Conservation (phyloP, 371 early-diverging fungal genomes). For the Batkoa obscura region DNA sequence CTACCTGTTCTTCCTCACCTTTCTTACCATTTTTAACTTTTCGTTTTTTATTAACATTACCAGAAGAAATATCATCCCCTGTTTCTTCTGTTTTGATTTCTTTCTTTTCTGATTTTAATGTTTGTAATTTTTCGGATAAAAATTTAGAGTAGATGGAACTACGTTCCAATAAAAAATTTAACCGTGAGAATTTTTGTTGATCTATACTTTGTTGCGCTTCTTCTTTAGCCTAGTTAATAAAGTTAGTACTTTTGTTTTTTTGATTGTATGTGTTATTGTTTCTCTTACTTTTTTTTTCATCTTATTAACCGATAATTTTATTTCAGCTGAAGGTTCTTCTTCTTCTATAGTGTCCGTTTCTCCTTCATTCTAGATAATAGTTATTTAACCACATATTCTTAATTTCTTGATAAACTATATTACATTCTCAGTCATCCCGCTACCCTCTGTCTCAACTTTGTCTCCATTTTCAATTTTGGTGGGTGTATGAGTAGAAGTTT, state of each 20-base stretch:
- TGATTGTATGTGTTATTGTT: neutral
- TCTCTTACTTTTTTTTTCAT: neutral
- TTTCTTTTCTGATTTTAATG: conserved; percentile 47
- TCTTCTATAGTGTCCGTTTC: too few relatives aligned
- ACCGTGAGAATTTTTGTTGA: conserved; percentile 47
- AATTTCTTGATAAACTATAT: too few relatives aligned
- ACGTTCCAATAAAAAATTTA: conserved; percentile 60
- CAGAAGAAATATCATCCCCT: neutral
- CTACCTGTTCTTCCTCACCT: neutral
- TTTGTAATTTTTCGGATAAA: conserved; percentile 51
- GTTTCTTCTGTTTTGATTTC: conserved; percentile 11
- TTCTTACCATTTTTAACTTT: conserved; percentile 5
- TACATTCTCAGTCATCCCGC: too few relatives aligned
- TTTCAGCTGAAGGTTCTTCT: too few relatives aligned
- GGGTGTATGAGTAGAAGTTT: too few relatives aligned
- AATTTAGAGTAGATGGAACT: conserved; percentile 68
- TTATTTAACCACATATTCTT: too few relatives aligned
- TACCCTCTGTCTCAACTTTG: too few relatives aligned
- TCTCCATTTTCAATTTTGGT: too few relatives aligned
- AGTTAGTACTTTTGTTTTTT: neutral
- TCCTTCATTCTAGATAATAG: too few relatives aligned
- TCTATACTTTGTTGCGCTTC: conserved; percentile 35
- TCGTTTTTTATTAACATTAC: neutral
- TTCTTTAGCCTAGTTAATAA: conserved; percentile 22
- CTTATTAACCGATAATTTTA: neutral